Percentiles rank a stretch among this genome's conserved stretches.
These are phyloP conservation scores for Monosporozyma aerobia DNA, from an alignment of 805 yeast genomes.

Conservation along the genomic window DNA sequence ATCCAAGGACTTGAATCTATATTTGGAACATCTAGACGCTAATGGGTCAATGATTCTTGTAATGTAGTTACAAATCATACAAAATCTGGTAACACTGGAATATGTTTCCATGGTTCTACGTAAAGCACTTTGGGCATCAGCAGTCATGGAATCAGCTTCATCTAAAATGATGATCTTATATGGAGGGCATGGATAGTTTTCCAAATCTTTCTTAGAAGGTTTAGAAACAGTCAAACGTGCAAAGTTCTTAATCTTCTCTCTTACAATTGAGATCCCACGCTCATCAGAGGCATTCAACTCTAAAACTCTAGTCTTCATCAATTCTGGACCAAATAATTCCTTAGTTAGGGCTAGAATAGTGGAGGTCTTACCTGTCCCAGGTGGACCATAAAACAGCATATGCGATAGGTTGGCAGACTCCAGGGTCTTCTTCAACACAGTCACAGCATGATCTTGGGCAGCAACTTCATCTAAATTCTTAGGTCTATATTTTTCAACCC, in stretches of 20 bases:
- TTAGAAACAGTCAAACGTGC: slow-evolving; percentile 80
- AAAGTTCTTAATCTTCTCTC: slow-evolving; percentile 77
- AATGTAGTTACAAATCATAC: slow-evolving; percentile 90
- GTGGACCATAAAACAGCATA: slow-evolving; percentile 88
- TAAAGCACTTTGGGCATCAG: slow-evolving; percentile 91
- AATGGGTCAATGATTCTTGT: slow-evolving; percentile 94
- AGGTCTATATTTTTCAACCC: slow-evolving; percentile 96
- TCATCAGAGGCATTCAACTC: slow-evolving; percentile 89
- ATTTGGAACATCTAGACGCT: slow-evolving; percentile 93
- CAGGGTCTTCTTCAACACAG: slow-evolving; percentile 69
- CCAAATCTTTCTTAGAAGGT: slow-evolving; percentile 59
- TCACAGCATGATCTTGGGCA: slow-evolving; percentile 85
- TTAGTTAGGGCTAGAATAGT: slow-evolving; percentile 77
- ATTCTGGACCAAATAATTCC: slow-evolving; percentile 65
- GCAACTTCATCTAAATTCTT: slow-evolving; percentile 76
- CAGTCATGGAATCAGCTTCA: slow-evolving; percentile 97
- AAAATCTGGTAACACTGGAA: slow-evolving; percentile 84
- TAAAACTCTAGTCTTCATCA: slow-evolving; percentile 60
- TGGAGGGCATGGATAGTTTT: slow-evolving; percentile 89
- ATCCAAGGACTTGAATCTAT: slow-evolving; percentile 76
- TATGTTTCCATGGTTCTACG: slow-evolving; percentile 91
- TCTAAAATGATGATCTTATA: slow-evolving; percentile 86
- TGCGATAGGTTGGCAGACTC: slow-evolving; percentile 81
- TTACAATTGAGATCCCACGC: slow-evolving; percentile 79
- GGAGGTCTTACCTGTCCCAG: slow-evolving; percentile 89